Evolutionary conservation across 495 filamentous ascomycete genomes (phyloP).

Genomic region (Neurospora sp.): DNA sequence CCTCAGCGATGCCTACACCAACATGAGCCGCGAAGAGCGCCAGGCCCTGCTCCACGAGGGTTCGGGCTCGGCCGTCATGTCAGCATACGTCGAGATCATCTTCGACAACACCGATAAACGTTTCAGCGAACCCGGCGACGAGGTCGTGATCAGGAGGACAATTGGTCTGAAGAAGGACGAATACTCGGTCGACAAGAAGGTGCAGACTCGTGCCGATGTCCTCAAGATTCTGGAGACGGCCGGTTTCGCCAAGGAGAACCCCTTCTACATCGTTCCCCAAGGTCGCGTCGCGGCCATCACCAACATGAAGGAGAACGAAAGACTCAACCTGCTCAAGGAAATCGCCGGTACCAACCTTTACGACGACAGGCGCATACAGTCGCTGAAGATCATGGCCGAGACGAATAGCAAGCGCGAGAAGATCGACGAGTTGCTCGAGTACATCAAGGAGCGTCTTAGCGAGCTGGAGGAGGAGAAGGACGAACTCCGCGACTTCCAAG

Average conservation of each 20-base stretch:
- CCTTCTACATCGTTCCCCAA: conserved; percentile 98
- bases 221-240: conserved; percentile 93
- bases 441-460: conserved; percentile 77
- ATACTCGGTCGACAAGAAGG: conserved; percentile 93
- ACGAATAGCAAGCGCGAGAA: conserved; percentile 89
- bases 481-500: conserved; percentile 82
- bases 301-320: conserved; percentile 93
- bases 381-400: conserved; percentile 92
- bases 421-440: conserved; percentile 84
- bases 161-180: conserved; percentile 98
- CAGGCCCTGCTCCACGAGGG: conserved; percentile 94
- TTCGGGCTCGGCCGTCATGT: conserved; percentile 95
- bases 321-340: conserved; percentile 85
- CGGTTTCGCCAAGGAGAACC: conserved; percentile 93
- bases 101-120: conserved; percentile 97
- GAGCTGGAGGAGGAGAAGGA: conserved; percentile 97
- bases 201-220: conserved; percentile 88
- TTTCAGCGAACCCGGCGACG: conserved; percentile 87
- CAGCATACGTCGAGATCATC: conserved; percentile 95
- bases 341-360: conserved; percentile 97
- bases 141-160: conserved; percentile 81
- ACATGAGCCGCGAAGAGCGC: conserved; percentile 92
- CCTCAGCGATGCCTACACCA: conserved; percentile 92
- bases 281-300: conserved; percentile 92
- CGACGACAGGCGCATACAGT: conserved; percentile 80